phyloP scores from a whole-genome alignment of 306 rosid genomes.

The Sechiopsis laciniata region DNA sequence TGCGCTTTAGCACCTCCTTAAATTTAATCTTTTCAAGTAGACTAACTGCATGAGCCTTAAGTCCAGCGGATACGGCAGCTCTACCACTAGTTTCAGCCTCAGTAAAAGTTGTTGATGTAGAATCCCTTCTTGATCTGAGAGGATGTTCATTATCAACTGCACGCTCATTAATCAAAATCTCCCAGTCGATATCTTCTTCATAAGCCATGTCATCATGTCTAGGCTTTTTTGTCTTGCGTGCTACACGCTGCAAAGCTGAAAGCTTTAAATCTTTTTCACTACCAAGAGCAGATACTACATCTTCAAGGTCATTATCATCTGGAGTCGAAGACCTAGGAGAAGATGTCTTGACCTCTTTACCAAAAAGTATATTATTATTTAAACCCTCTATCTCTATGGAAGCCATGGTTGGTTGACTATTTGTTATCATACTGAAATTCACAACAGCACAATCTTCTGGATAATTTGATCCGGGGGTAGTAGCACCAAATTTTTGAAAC shows the following conservation, averaged over 20 bases:
- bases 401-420: conserved; percentile 14
- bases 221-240: conserved; percentile 56
- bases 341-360: conserved; percentile 34
- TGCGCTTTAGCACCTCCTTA: conserved; percentile 88
- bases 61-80: conserved; percentile 91
- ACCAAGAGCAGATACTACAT: conserved; percentile 44
- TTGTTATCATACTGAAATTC: not conserved
- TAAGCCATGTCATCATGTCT: conserved; percentile 97
- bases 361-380: conserved; percentile 21
- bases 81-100: conserved; percentile 66
- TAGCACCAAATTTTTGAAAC: too few species aligned
- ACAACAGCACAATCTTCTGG: not conserved
- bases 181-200: conserved; percentile 99
- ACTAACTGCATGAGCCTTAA: conserved; percentile 72
- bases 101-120: conserved; percentile 45
- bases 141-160: conserved; percentile 38
- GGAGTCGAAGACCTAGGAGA: conserved; percentile 42
- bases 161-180: conserved; percentile 44
- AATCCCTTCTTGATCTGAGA: conserved; percentile 48
- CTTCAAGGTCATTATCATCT: conserved; percentile 60
- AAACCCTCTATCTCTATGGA: conserved; percentile 17
- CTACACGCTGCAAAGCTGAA: conserved; percentile 40
- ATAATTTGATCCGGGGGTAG: too few species aligned
- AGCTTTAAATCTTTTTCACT: conserved; percentile 43
- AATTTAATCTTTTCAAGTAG: conserved; percentile 90